A percentile compares a stretch with the other conserved stretches of the same genome.
These are phyloP conservation scores for Bryoglossum gracile DNA, from an alignment of 495 filamentous ascomycete genomes.

Conservation along the genomic window DNA sequence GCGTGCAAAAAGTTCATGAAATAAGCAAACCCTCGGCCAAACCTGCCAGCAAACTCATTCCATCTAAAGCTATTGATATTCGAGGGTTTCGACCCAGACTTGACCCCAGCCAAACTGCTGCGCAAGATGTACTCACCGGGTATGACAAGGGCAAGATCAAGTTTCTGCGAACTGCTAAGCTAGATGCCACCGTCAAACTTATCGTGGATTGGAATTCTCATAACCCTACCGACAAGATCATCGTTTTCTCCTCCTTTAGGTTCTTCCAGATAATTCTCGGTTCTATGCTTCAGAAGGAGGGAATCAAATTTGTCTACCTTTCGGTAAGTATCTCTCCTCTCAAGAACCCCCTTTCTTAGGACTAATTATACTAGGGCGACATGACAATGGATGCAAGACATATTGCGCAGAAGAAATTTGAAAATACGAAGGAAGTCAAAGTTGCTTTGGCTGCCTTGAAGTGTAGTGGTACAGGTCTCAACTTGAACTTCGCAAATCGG, in stretches of 20 bases:
- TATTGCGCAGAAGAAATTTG: slow-evolving; percentile 19
- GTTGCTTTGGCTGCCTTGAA: slow-evolving; percentile 27
- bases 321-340: slow-evolving; percentile 1
- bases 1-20: too few species aligned
- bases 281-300: background rate
- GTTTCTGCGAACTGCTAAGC: slow-evolving; percentile 25
- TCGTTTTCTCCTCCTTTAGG: slow-evolving; percentile 11
- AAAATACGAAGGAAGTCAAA: slow-evolving; percentile 19
- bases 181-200: slow-evolving; percentile 18
- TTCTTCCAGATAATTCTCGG: slow-evolving; percentile 8
- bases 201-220: slow-evolving; percentile 24
- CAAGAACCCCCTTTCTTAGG: background rate
- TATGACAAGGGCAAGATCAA: background rate
- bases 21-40: too few species aligned
- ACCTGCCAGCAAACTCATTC: too few species aligned
- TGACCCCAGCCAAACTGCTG: too few species aligned
- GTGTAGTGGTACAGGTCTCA: slow-evolving; percentile 26
- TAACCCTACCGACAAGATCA: slow-evolving; percentile 32
- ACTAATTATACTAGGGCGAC: slow-evolving; percentile 14
- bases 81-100: too few species aligned
- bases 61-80: too few species aligned
- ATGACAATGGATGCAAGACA: slow-evolving; percentile 14
- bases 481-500: slow-evolving; percentile 30
- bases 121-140: too few species aligned
- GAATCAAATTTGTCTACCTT: slow-evolving; percentile 11